These are phyloP conservation scores for Cytospora paraplurivora DNA, from an alignment of 2,329 filamentous ascomycete species.

Conservation along the genomic window DNA sequence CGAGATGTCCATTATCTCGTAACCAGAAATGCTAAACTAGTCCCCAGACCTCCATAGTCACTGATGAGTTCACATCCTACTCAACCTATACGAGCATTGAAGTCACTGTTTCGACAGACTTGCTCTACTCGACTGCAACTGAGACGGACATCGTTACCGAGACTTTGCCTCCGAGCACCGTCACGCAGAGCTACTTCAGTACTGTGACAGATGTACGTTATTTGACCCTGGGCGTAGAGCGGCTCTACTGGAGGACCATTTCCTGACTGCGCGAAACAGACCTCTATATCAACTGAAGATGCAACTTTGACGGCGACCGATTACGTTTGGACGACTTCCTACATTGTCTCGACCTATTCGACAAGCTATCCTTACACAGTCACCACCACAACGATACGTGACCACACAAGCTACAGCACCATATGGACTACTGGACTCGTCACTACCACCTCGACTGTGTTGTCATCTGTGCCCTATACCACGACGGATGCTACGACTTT, in stretches of 20 bases:
- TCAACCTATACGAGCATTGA: not conserved
- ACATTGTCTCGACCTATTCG: slow-evolving; percentile 9
- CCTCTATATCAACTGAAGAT: not conserved
- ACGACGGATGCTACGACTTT: slow-evolving; percentile 19
- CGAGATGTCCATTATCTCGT: not conserved
- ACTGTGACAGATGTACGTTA: not conserved
- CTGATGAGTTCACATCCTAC: not conserved
- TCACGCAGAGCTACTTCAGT: too few species aligned
- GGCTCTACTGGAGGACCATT: not conserved
- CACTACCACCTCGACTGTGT: not conserved
- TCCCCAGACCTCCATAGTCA: not conserved
- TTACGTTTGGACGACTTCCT: slow-evolving; percentile 3
- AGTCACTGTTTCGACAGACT: not conserved
- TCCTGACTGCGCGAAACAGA: not conserved
- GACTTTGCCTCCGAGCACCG: not conserved
- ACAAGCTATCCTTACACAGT: slow-evolving; percentile 10
- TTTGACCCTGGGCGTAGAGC: not conserved
- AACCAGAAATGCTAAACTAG: not conserved
- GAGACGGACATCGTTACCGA: not conserved
- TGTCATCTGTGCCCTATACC: slow-evolving; percentile 11
- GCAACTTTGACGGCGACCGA: slow-evolving; percentile 3
- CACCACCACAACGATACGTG: not conserved
- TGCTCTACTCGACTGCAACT: too few species aligned
- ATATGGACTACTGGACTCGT: slow-evolving; percentile 7
- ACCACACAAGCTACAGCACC: slow-evolving; percentile 2